A percentile compares a stretch with the other conserved stretches of the same genome.
Evolutionary conservation across 805 yeast genomes (phyloP).

Genomic region (Metschnikowia chrysomelidarum): DNA sequence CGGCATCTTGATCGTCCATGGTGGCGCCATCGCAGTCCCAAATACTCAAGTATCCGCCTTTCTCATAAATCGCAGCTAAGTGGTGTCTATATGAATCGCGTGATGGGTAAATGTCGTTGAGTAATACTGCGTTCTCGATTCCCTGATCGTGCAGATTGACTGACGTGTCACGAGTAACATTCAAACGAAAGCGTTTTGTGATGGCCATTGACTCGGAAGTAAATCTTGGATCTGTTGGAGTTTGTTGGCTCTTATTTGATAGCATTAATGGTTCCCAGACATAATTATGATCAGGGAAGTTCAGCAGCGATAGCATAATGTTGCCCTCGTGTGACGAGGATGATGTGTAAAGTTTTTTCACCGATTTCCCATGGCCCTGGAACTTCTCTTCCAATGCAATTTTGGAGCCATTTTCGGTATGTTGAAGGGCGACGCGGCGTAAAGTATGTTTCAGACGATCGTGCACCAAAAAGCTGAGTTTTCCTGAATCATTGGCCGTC

Average conservation of each 20-base stretch:
- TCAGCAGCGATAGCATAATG: constrained; percentile 36
- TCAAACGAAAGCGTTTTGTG: constrained; percentile 33
- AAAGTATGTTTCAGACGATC: constrained; percentile 37
- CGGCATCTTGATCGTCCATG: constrained; percentile 31
- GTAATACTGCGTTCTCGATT: constrained; percentile 32
- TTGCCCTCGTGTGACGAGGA: constrained; percentile 31
- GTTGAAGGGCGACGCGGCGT: constrained; percentile 24
- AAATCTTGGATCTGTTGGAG: not conserved
- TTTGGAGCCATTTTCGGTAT: constrained; percentile 11
- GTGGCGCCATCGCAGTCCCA: constrained; percentile 56
- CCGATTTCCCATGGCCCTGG: constrained; percentile 86
- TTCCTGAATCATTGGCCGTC: not conserved
- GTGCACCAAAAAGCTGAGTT: constrained; percentile 29
- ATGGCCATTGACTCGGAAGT: constrained; percentile 30
- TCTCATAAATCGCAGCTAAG: constrained; percentile 31
- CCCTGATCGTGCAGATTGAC: constrained; percentile 17
- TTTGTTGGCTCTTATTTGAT: constrained; percentile 4
- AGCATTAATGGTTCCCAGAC: constrained; percentile 42
- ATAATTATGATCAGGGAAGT: constrained; percentile 37
- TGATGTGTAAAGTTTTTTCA: constrained; percentile 64
- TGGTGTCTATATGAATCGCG: constrained; percentile 25
- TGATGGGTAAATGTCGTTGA: constrained; percentile 29
- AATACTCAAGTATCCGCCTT: constrained; percentile 42
- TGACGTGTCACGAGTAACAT: constrained; percentile 17
- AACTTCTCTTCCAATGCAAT: constrained; percentile 44